Evolutionary conservation across 208 protist species (phyloP).

Genomic region (Wallacemonas sp.): DNA sequence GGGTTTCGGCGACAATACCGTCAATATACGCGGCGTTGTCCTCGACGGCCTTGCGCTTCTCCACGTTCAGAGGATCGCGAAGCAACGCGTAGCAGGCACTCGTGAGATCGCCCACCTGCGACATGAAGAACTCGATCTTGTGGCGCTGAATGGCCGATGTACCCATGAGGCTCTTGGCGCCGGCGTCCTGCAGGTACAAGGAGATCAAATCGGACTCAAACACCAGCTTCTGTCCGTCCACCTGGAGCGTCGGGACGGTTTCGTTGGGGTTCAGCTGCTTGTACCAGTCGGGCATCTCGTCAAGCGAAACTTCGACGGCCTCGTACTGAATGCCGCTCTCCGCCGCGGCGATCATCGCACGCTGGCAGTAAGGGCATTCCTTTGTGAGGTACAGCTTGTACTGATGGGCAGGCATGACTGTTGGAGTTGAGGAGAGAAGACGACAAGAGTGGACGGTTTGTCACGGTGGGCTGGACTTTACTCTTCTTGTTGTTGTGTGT

Average conservation of each 20-base stretch:
- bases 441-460: slow-evolving; percentile 11
- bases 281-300: slow-evolving; percentile 73
- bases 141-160: slow-evolving; percentile 45
- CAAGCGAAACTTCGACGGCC: slow-evolving; percentile 32
- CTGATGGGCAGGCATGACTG: slow-evolving; percentile 12
- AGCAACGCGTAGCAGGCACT: slow-evolving; percentile 40
- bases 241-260: slow-evolving; percentile 69
- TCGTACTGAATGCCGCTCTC: slow-evolving; percentile 61
- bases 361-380: slow-evolving; percentile 70
- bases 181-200: slow-evolving; percentile 60
- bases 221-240: slow-evolving; percentile 45
- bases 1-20: slow-evolving; percentile 47
- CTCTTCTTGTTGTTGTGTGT: not conserved
- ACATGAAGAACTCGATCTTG: slow-evolving; percentile 74
- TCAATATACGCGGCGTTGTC: slow-evolving; percentile 68
- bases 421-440: slow-evolving; percentile 4
- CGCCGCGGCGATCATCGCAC: slow-evolving; percentile 47
- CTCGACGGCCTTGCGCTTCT: slow-evolving; percentile 47
- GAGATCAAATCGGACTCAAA: slow-evolving; percentile 73
- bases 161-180: slow-evolving; percentile 34
- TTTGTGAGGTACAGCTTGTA: slow-evolving; percentile 58
- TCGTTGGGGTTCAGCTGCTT: slow-evolving; percentile 68
- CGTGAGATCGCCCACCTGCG: slow-evolving; percentile 54
- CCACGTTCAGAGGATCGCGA: slow-evolving; percentile 48
- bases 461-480: not conserved